Evolutionary conservation across 2,329 filamentous ascomycete genomes (phyloP).

Genomic region (Ceratocystiopsis sp.): DNA sequence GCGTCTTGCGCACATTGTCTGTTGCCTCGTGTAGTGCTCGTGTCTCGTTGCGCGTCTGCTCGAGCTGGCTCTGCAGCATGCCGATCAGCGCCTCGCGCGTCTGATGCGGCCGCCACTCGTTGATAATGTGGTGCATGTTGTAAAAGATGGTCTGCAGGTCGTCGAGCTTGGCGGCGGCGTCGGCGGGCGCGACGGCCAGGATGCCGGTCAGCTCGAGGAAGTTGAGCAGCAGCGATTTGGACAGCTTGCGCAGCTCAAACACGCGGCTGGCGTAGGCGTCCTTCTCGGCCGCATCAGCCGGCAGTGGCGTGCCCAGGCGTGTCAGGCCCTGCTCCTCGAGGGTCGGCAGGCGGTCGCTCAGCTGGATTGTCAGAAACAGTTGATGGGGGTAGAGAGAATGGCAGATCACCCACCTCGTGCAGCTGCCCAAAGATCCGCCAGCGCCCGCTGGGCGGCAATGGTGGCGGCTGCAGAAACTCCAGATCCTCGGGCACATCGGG

Average conservation of each 20-base stretch:
- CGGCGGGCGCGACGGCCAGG: conserved; percentile 43
- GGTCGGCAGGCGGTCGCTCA: conserved; percentile 44
- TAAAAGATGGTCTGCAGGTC: conserved; percentile 71
- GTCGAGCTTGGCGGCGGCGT: conserved; percentile 53
- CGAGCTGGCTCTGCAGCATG: conserved; percentile 74
- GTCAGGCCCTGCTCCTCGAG: conserved; percentile 55
- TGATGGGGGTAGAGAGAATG: not conserved
- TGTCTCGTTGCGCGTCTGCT: conserved; percentile 56
- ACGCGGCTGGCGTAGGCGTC: conserved; percentile 43
- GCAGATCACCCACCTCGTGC: conserved; percentile 29
- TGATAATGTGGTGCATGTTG: conserved; percentile 86
- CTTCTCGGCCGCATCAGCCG: conserved; percentile 18
- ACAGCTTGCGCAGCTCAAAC: conserved; percentile 55
- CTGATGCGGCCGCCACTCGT: conserved; percentile 88
- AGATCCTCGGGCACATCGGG: conserved; percentile 51
- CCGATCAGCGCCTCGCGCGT: conserved; percentile 73
- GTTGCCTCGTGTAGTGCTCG: conserved; percentile 47
- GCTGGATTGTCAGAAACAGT: conserved; percentile 18
- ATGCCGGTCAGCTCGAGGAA: conserved; percentile 72
- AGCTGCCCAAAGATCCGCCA: conserved; percentile 60
- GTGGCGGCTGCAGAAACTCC: conserved; percentile 63
- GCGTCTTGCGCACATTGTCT: conserved; percentile 54
- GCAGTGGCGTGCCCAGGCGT: conserved; percentile 40
- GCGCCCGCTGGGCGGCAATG: conserved; percentile 49
- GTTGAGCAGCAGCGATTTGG: conserved; percentile 73